These are phyloP conservation scores for Carex littledalei DNA, from an alignment of 176 grass and related monocot species.

Conservation along the genomic window DNA sequence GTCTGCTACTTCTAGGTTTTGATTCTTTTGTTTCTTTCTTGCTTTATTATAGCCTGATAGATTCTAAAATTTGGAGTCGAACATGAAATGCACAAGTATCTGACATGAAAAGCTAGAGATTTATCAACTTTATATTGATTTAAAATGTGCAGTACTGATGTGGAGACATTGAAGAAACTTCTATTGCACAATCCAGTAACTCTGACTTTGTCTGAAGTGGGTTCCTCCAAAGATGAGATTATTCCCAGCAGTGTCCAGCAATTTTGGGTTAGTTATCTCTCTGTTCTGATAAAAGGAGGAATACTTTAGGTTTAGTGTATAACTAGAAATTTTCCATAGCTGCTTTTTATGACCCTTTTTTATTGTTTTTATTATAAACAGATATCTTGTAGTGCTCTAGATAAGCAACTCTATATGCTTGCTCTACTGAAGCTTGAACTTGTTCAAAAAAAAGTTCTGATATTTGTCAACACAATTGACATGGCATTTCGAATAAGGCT, in stretches of 20 bases:
- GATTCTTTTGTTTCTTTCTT: slow-evolving; percentile 6
- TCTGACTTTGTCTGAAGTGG: slow-evolving; percentile 77
- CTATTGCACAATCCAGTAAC: slow-evolving; percentile 85
- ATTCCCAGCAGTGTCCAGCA: slow-evolving; percentile 82
- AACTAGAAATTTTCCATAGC: neutral
- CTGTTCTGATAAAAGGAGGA: neutral
- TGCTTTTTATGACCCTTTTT: neutral
- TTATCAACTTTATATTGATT: slow-evolving; percentile 5
- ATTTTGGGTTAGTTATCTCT: slow-evolving; percentile 55
- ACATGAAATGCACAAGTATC: neutral
- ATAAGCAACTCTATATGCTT: slow-evolving; percentile 81
- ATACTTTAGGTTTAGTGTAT: neutral
- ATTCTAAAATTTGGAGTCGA: neutral
- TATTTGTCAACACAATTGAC: slow-evolving; percentile 99
- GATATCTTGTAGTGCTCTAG: slow-evolving; percentile 70
- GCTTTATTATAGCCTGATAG: neutral
- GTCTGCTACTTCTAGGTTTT: slow-evolving; percentile 96
- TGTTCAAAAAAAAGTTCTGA: slow-evolving; percentile 85
- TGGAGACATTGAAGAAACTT: slow-evolving; percentile 86
- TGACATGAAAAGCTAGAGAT: neutral
- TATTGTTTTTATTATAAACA: slow-evolving; percentile 30
- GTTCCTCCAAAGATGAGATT: slow-evolving; percentile 55
- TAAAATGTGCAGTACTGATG: slow-evolving; percentile 49
- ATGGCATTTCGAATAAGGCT: slow-evolving; percentile 79
- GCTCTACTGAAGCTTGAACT: slow-evolving; percentile 79